These are phyloP conservation scores for Wickerhamiella brachini DNA, from an alignment of 805 yeast genomes.

Conservation along the genomic window DNA sequence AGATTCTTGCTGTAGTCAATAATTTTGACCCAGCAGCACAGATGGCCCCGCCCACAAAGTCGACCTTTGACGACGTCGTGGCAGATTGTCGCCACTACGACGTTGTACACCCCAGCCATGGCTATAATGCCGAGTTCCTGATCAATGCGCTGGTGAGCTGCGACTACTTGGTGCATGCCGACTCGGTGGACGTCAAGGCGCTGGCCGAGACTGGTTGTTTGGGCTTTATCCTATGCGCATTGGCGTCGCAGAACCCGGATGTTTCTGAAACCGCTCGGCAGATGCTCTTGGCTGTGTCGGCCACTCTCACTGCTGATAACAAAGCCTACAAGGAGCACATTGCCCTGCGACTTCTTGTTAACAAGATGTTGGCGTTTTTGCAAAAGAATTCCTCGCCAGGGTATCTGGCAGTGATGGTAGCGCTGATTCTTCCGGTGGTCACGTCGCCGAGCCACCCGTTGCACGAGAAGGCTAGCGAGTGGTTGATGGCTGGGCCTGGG, in stretches of 20 bases:
- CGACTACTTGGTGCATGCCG: slow-evolving; percentile 16
- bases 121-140: slow-evolving; percentile 58
- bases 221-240: slow-evolving; percentile 31
- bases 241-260: slow-evolving; percentile 11
- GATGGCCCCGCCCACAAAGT: background rate
- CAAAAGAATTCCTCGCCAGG: slow-evolving; percentile 23
- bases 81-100: slow-evolving; percentile 6
- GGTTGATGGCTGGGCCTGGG: slow-evolving; percentile 44
- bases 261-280: slow-evolving; percentile 28
- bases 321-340: slow-evolving; percentile 13
- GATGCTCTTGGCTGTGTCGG: slow-evolving; percentile 33
- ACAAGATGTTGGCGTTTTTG: slow-evolving; percentile 10
- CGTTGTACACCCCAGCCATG: slow-evolving; percentile 3
- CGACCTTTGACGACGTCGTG: background rate
- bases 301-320: slow-evolving; percentile 20
- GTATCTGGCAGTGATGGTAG: slow-evolving; percentile 39
- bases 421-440: slow-evolving; percentile 44
- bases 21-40: slow-evolving; percentile 19
- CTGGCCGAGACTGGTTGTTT: slow-evolving; percentile 45
- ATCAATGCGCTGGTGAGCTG: slow-evolving; percentile 31
- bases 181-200: slow-evolving; percentile 37
- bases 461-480: slow-evolving; percentile 57
- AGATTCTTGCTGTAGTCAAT: slow-evolving; percentile 6
- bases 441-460: slow-evolving; percentile 59
- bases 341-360: slow-evolving; percentile 11